Conservation (phyloP, 345 rosid species). For the Syzygium aromaticum region DNA sequence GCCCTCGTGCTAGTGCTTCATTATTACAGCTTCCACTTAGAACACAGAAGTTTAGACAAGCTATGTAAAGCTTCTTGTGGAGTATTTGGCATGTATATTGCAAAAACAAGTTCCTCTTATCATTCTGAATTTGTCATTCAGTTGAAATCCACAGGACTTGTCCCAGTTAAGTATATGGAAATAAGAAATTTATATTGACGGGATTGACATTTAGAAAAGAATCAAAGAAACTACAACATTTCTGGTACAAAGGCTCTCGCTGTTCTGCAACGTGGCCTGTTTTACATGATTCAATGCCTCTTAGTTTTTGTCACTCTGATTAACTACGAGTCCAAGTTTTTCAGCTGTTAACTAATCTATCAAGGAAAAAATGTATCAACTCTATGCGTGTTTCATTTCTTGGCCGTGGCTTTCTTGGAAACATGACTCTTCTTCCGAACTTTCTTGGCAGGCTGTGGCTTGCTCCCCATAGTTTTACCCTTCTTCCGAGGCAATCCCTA, state of each 20-base stretch:
- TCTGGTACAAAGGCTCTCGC: neutral
- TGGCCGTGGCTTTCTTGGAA: constrained; percentile 36
- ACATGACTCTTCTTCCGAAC: constrained; percentile 36
- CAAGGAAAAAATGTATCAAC: neutral
- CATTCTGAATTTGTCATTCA: neutral
- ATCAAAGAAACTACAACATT: neutral
- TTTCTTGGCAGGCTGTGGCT: constrained; percentile 51
- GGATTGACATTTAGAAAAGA: neutral
- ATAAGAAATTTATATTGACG: neutral
- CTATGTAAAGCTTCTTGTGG: neutral
- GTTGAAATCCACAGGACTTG: neutral
- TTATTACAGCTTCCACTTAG: neutral
- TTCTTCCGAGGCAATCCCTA: constrained; percentile 52
- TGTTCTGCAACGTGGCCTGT: neutral
- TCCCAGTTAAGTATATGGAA: neutral
- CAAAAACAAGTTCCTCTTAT: neutral
- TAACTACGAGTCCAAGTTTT: neutral
- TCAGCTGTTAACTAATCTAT: neutral
- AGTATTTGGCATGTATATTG: neutral
- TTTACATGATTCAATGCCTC: neutral
- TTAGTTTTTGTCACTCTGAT: neutral
- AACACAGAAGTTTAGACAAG: neutral
- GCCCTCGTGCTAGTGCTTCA: neutral
- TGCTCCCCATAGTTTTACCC: constrained; percentile 44
- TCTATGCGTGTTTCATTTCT: constrained; percentile 16